phyloP scores from a whole-genome alignment of 2,329 filamentous ascomycete genomes.

The Talaromyces pinophilus region DNA sequence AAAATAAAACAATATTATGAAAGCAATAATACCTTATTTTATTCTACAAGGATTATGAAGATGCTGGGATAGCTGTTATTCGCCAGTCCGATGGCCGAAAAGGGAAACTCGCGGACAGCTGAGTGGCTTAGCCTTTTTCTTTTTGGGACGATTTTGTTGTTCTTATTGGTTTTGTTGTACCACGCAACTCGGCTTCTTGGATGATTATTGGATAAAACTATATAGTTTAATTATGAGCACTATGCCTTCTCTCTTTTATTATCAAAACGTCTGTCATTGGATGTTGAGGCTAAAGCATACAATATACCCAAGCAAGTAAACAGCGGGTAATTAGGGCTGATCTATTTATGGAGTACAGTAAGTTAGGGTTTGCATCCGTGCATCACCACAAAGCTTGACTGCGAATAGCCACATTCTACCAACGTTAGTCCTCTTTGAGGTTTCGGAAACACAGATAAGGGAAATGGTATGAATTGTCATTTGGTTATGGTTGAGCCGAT shows the following conservation, averaged over 20 bases:
- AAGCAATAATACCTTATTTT: neutral
- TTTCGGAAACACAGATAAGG: neutral
- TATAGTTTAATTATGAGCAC: neutral
- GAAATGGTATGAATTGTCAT: neutral
- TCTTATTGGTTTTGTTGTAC: neutral
- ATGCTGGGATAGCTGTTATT: neutral
- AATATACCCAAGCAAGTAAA: neutral
- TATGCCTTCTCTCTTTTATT: too few relatives aligned
- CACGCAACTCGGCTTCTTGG: neutral
- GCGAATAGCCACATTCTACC: neutral
- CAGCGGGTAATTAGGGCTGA: neutral
- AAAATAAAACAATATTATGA: neutral
- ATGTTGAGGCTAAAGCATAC: neutral
- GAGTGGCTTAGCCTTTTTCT: conserved; percentile 3
- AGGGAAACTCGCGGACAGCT: neutral
- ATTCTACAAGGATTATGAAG: neutral
- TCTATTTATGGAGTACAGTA: neutral
- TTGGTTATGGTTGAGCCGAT: neutral
- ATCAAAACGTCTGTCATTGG: neutral
- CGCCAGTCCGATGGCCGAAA: neutral
- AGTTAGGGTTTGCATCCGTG: neutral
- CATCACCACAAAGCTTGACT: conserved; percentile 4
- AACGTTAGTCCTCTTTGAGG: neutral
- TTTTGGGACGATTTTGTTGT: neutral
- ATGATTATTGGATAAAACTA: neutral